Percentiles rank a stretch among this genome's conserved stretches.
These are phyloP conservation scores for Neopestalotiopsis rosae DNA, from an alignment of 2,329 filamentous ascomycete species.

Conservation along the genomic window DNA sequence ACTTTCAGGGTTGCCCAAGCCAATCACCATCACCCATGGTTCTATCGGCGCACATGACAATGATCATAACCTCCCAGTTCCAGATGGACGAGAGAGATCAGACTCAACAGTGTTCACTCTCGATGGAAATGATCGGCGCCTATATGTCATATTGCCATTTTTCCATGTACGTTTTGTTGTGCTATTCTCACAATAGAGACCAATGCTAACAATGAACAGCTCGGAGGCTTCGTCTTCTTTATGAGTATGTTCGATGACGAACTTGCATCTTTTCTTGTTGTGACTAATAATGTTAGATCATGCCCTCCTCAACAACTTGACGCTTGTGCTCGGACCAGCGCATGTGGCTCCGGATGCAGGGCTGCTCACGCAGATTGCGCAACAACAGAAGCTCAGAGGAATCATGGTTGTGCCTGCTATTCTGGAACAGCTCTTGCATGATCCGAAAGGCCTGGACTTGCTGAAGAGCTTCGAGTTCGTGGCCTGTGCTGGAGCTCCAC, in stretches of 20 bases:
- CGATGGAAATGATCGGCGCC: conserved; percentile 13
- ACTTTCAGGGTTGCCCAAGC: conserved; percentile 21
- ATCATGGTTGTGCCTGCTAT: conserved; percentile 25
- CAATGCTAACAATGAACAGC: not conserved
- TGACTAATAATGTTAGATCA: conserved; percentile 20
- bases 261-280: not conserved
- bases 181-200: not conserved
- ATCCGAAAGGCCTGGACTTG: conserved; percentile 24
- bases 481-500: conserved; percentile 25
- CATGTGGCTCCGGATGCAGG: conserved; percentile 24
- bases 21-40: conserved; percentile 22
- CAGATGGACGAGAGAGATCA: conserved; percentile 18
- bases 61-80: conserved; percentile 18
- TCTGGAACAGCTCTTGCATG: conserved; percentile 24
- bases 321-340: conserved; percentile 26
- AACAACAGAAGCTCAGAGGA: conserved; percentile 23
- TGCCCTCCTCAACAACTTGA: conserved; percentile 24
- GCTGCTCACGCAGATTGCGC: conserved; percentile 24
- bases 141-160: conserved; percentile 22
- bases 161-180: conserved; percentile 21
- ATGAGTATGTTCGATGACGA: conserved; percentile 15
- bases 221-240: conserved; percentile 18
- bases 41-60: conserved; percentile 19
- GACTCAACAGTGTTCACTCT: conserved; percentile 21
- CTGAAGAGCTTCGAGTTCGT: conserved; percentile 26